phyloP scores from a whole-genome alignment of 495 filamentous ascomycete species.

The Aspergillus ostianus region DNA sequence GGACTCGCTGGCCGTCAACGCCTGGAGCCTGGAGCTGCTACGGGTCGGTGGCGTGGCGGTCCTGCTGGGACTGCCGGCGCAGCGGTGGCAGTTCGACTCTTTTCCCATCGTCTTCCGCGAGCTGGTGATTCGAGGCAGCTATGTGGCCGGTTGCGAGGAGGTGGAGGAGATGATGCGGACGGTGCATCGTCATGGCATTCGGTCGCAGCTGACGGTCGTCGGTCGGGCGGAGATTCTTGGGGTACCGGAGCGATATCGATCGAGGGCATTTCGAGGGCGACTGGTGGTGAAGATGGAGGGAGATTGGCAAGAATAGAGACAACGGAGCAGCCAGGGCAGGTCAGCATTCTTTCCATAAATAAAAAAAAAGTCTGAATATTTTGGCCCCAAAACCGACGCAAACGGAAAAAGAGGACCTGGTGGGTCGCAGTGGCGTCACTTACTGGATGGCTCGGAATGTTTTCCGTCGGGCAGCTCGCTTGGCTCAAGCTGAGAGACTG shows the following conservation, averaged over 20 bases:
- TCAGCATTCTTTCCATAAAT: too few relatives aligned
- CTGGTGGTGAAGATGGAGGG: slow-evolving; percentile 7
- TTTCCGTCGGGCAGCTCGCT: background rate
- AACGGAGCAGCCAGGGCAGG: background rate
- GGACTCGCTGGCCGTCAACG: slow-evolving; percentile 4
- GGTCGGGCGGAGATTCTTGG: slow-evolving; percentile 1
- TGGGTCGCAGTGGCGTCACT: background rate
- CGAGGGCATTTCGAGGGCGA: slow-evolving; percentile 4
- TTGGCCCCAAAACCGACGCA: background rate
- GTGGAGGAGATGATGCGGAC: slow-evolving; percentile 13
- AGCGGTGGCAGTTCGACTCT: slow-evolving; percentile 10
- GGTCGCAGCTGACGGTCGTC: slow-evolving; percentile 13
- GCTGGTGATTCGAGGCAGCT: slow-evolving; percentile 5
- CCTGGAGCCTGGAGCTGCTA: slow-evolving; percentile 7
- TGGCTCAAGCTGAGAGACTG: background rate
- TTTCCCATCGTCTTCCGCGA: slow-evolving; percentile 8
- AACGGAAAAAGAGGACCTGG: background rate
- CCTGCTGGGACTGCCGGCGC: slow-evolving; percentile 7
- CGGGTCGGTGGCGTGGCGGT: slow-evolving; percentile 7
- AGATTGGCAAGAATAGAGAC: background rate
- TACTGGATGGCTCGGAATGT: background rate
- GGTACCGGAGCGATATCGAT: slow-evolving; percentile 1
- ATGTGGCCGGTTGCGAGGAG: slow-evolving; percentile 8
- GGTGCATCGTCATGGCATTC: slow-evolving; percentile 1
- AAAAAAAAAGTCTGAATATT: background rate